These are phyloP conservation scores for Corinectria fuckeliana DNA, from an alignment of 2,329 filamentous ascomycete species.

Conservation along the genomic window DNA sequence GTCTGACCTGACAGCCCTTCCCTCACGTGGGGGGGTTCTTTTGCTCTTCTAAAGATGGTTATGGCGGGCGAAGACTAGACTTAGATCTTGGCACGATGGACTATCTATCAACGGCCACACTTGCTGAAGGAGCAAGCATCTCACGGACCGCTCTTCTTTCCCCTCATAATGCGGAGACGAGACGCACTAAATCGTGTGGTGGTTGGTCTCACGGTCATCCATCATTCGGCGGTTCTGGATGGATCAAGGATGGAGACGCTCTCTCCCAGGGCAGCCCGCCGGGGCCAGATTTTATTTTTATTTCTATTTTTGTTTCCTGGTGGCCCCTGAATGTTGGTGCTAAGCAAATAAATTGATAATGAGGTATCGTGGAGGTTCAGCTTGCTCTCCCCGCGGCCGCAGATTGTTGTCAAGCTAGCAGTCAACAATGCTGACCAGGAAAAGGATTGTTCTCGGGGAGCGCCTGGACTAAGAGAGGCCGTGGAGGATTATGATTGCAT, in stretches of 20 bases:
- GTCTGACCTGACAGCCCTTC: not conserved
- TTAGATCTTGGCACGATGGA: not conserved
- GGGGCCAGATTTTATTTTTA: not conserved
- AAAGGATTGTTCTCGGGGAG: not conserved
- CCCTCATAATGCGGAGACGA: slow-evolving; percentile 11
- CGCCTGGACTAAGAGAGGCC: not conserved
- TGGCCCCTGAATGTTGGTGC: slow-evolving; percentile 6
- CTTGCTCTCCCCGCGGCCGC: not conserved
- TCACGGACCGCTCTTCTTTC: not conserved
- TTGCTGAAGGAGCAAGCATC: slow-evolving; percentile 1
- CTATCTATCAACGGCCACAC: slow-evolving; percentile 1
- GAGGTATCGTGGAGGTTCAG: slow-evolving; percentile 1
- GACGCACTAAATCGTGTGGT: slow-evolving; percentile 13
- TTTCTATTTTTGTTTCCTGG: not conserved
- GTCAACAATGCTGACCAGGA: not conserved
- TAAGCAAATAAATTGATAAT: slow-evolving; percentile 4
- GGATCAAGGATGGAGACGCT: not conserved
- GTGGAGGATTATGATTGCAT: not conserved
- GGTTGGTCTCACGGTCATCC: slow-evolving; percentile 1
- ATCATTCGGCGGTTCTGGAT: slow-evolving; percentile 10
- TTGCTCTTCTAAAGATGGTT: slow-evolving; percentile 10
- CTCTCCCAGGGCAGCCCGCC: not conserved
- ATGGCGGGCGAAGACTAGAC: slow-evolving; percentile 18
- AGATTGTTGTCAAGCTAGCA: not conserved
- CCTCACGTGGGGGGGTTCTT: slow-evolving; percentile 7